Conservation (phyloP, 257 asterid genomes). For the Solanum verrucosum region DNA sequence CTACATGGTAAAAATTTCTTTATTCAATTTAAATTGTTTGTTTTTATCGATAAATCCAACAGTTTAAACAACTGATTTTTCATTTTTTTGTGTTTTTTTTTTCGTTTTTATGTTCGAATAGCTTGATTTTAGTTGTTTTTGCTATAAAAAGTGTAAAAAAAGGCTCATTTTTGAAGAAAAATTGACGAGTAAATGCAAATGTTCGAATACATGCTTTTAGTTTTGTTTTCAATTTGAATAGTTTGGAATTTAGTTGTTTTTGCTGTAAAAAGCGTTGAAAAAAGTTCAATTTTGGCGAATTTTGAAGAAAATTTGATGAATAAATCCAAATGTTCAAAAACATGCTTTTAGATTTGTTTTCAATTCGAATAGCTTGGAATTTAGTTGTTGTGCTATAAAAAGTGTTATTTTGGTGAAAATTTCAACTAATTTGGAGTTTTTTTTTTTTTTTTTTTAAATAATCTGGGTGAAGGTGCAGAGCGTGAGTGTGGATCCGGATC, state of each 20-base stretch:
- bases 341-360: not conserved
- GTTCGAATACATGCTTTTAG: not conserved
- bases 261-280: not conserved
- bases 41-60: not conserved
- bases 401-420: not conserved
- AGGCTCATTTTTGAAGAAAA: not conserved
- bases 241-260: not conserved
- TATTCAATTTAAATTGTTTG: not conserved
- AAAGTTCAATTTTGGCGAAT: not conserved
- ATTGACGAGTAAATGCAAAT: not conserved
- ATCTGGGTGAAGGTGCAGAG: constrained; percentile 6
- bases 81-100: not conserved
- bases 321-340: not conserved
- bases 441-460: not conserved
- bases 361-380: not conserved
- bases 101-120: not conserved
- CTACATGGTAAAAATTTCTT: not conserved
- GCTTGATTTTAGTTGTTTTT: not conserved
- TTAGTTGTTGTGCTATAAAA: not conserved
- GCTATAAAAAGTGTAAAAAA: not conserved
- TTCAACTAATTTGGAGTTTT: not conserved
- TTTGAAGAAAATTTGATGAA: not conserved
- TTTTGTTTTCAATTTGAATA: not conserved
- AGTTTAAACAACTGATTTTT: not conserved
- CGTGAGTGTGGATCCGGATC: constrained; percentile 26